Percentiles rank a stretch among this genome's conserved stretches.
These are phyloP conservation scores for Hordeum marinum DNA, from an alignment of 176 grass and related monocot species.

Conservation along the genomic window DNA sequence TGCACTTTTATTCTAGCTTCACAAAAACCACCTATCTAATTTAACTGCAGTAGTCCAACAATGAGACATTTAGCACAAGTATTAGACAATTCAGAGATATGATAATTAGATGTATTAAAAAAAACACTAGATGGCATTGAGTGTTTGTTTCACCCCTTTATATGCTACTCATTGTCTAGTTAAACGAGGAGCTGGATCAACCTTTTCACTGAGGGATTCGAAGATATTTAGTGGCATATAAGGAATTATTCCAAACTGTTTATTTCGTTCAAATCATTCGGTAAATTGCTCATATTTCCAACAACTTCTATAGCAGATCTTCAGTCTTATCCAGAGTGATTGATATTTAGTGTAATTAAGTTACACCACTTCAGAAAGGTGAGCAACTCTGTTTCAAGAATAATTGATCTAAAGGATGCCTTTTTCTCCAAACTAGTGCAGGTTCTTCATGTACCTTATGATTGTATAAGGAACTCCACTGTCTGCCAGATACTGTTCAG, in stretches of 20 bases:
- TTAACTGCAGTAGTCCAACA: not conserved
- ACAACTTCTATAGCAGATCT: not conserved
- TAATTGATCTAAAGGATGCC: not conserved
- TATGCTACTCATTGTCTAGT: too few species aligned
- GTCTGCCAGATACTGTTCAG: conserved; percentile 85
- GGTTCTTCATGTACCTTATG: conserved; percentile 45
- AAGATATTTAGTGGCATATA: not conserved
- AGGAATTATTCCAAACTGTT: not conserved
- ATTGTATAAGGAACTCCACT: conserved; percentile 74
- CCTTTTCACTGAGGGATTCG: too few species aligned
- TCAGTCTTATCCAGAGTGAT: not conserved
- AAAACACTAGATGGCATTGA: too few species aligned
- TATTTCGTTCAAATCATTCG: too few species aligned
- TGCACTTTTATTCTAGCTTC: not conserved
- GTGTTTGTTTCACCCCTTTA: too few species aligned
- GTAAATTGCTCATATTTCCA: too few species aligned
- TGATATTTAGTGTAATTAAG: not conserved
- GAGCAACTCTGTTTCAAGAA: not conserved
- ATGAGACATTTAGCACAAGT: not conserved
- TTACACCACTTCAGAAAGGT: not conserved
- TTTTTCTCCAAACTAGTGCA: not conserved
- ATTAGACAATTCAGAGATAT: not conserved
- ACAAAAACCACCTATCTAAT: not conserved
- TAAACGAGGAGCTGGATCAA: too few species aligned
- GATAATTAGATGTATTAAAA: not conserved